Evolutionary conservation across 352 stramenopile species (phyloP), one percentile per base, ranked within the genome.

Genomic region (Pilasporangium apinafurcum): DNA sequence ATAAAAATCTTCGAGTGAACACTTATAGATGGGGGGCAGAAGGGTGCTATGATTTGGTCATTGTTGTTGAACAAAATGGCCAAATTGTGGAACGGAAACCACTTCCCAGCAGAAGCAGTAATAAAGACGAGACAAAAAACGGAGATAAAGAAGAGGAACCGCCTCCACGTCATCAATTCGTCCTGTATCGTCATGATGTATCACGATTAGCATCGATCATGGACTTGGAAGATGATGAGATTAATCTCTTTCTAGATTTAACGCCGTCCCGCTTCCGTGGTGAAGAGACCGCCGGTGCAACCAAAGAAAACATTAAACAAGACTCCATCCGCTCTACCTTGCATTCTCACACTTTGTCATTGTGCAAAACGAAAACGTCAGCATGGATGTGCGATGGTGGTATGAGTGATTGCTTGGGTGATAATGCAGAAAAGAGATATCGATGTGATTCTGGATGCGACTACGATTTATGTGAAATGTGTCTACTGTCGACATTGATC

Each of bases 1-100:
- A 88, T 56, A 88, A 86, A 31, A 86, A 82, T 24, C 72, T 86
- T 24, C 70, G 78, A n/a, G 74, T 88, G 41, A 91, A 91, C 42
- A 91, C 78, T 13, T 91, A 91, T 49, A 58, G 78, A 21, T 91
- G 78, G 78, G 78, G 78, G 17, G 75, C 78, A 10, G 75, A 90
- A 58, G 57, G 59, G 8, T 88, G 78, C 59, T 91, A 81, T 44
- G 78, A 91, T 44, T 62, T 91, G 45, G 60, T 83, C 14, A 62
- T 88, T 13, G 68, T 91, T n/a, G 17, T 69, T 16, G 75, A 86
- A 59, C 72, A 72, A 34, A 38, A 70, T 39, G 69, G 64, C 3
- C 31, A 54, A 32, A 39, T 69, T 17, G 1, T 86, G 18, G 59
- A 82, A 31, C 74, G 62, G 16, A 81, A 82, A 26, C 59, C 56